These are phyloP conservation scores for Pterulicium gracile DNA, from an alignment of 1,284 basidiomycete genomes.

Conservation along the genomic window DNA sequence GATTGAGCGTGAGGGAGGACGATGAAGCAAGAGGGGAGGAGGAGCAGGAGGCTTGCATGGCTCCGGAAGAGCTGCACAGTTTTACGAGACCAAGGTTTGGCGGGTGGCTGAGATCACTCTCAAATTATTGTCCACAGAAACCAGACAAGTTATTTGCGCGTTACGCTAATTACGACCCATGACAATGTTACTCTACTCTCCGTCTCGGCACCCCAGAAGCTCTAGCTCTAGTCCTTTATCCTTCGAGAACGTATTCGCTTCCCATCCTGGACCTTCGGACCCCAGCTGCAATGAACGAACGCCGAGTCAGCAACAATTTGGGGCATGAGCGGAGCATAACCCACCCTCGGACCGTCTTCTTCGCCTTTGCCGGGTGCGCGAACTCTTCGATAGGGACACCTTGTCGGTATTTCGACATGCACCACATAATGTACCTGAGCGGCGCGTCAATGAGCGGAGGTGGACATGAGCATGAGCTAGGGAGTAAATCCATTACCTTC, in stretches of 20 bases:
- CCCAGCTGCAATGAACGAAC: slow-evolving; percentile 26
- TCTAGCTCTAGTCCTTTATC: slow-evolving; percentile 13
- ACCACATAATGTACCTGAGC: slow-evolving; percentile 69
- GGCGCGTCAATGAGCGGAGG: slow-evolving; percentile 5
- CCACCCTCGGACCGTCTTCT: slow-evolving; percentile 70
- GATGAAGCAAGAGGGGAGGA: not conserved
- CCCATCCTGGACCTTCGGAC: slow-evolving; percentile 65
- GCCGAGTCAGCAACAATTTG: slow-evolving; percentile 7
- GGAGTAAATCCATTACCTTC: slow-evolving; percentile 32
- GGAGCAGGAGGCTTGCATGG: not conserved
- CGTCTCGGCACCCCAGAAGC: not conserved
- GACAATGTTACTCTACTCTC: not conserved
- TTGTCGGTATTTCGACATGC: slow-evolving; percentile 66
- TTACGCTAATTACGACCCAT: too few relatives aligned
- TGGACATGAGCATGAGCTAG: slow-evolving; percentile 1
- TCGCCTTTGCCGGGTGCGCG: slow-evolving; percentile 51
- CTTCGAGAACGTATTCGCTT: slow-evolving; percentile 62
- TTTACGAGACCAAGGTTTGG: not conserved
- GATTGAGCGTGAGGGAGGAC: too few relatives aligned
- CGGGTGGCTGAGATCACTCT: not conserved
- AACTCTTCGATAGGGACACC: slow-evolving; percentile 45
- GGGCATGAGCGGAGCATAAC: slow-evolving; percentile 14
- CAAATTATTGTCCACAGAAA: not conserved
- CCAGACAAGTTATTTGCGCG: not conserved
- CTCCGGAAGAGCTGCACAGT: slow-evolving; percentile 1